These are phyloP conservation scores for Penicillium sp. DNA, from an alignment of 2,329 filamentous ascomycete species.

Conservation along the genomic window DNA sequence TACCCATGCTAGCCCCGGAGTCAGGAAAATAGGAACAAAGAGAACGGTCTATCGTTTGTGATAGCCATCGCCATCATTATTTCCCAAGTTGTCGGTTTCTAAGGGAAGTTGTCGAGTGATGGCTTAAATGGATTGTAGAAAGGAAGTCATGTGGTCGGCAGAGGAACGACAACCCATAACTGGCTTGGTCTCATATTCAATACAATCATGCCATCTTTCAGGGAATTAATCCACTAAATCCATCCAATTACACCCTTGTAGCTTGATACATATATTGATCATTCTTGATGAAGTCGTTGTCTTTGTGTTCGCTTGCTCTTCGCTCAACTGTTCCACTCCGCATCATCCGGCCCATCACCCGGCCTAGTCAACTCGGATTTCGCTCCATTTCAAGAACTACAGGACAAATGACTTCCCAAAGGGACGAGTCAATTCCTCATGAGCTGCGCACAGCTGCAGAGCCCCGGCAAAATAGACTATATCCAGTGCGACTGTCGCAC, in stretches of 20 bases:
- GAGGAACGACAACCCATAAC: neutral
- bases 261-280: neutral
- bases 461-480: constrained; percentile 64
- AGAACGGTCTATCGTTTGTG: neutral
- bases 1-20: neutral
- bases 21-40: neutral
- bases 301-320: neutral
- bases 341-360: neutral
- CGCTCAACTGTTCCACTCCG: constrained; percentile 1
- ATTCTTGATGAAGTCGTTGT: constrained; percentile 1
- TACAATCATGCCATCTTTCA: neutral
- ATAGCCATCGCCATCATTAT: neutral
- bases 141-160: constrained; percentile 16
- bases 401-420: constrained; percentile 28
- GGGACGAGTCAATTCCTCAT: constrained; percentile 51
- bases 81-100: neutral
- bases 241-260: neutral
- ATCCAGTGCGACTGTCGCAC: constrained; percentile 59
- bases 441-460: constrained; percentile 71
- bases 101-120: neutral
- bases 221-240: neutral
- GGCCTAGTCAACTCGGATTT: neutral
- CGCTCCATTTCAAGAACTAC: constrained; percentile 1
- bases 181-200: neutral
- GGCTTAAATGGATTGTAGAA: neutral